Evolutionary conservation across 805 yeast genomes (phyloP).

Genomic region (Yamadazyma sp.): DNA sequence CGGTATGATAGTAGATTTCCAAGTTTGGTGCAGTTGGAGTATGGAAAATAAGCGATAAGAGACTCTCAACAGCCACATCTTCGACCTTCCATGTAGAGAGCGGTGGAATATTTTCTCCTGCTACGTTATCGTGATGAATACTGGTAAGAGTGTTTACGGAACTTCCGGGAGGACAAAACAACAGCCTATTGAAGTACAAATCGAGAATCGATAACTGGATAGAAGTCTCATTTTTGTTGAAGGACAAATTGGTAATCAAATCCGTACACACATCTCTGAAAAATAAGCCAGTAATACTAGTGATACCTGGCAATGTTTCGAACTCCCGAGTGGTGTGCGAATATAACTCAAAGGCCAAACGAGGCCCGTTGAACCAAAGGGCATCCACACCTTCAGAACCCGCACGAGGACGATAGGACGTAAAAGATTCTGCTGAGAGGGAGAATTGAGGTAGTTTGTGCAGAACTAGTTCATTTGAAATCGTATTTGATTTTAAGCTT

Average conservation of each 20-base stretch:
- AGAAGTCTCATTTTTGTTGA: slow-evolving; percentile 84
- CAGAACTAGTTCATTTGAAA: slow-evolving; percentile 39
- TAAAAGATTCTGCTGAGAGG: slow-evolving; percentile 11
- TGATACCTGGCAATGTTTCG: slow-evolving; percentile 53
- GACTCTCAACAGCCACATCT: slow-evolving; percentile 81
- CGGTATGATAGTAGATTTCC: slow-evolving; percentile 76
- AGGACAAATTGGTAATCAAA: slow-evolving; percentile 75
- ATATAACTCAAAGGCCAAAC: slow-evolving; percentile 62
- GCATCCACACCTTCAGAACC: slow-evolving; percentile 46
- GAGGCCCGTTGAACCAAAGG: slow-evolving; percentile 62
- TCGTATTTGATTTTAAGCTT: slow-evolving; percentile 33
- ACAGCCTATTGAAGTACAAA: slow-evolving; percentile 61
- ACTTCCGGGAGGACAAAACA: slow-evolving; percentile 60
- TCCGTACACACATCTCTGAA: slow-evolving; percentile 77
- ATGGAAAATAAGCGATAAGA: slow-evolving; percentile 73
- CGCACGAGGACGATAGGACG: slow-evolving; percentile 21
- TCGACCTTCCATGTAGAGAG: slow-evolving; percentile 87
- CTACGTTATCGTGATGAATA: slow-evolving; percentile 41
- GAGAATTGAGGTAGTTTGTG: slow-evolving; percentile 41
- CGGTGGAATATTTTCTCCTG: slow-evolving; percentile 41
- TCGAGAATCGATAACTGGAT: slow-evolving; percentile 77
- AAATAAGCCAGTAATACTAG: slow-evolving; percentile 47
- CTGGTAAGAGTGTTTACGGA: slow-evolving; percentile 65
- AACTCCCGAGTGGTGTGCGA: slow-evolving; percentile 46
- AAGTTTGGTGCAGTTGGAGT: slow-evolving; percentile 68